Evolutionary conservation across 2,329 filamentous ascomycete genomes (phyloP), one percentile per base, ranked within the genome.

Genomic region (Pseudocercospora ulei): DNA sequence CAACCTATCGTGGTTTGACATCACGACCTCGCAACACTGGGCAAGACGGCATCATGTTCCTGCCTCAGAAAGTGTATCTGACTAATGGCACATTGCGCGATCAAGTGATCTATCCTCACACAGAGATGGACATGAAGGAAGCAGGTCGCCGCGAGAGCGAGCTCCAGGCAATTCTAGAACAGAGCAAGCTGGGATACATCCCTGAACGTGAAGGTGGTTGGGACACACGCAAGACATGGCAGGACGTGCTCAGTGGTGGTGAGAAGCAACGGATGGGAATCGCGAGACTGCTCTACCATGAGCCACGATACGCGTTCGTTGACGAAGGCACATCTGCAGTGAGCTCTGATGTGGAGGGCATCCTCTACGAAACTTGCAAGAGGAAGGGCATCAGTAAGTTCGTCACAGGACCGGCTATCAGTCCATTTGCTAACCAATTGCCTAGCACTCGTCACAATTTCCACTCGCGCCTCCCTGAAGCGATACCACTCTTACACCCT

Each of bases 171-270:
- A 75, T 92, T 2, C 72, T 98, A 3, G 83, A 94, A 40, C 81
- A 83, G 35, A 87, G 87, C 0, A 76, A 76, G 40, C 71, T 98
- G 0, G 88, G 86, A 3, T 96, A 98, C 61, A 72, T 98, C 1
- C 83, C 85, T 1, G 78, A 87, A 33, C 78, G 90, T 9, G 90
- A 98, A 67, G 90, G 90, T 24, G 90, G 90, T 8, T 96, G 86
- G 86, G 85, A 98, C 57, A 90, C 85, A 3, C 75, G 85, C 40
- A 96, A 98, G 63, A 87, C 94, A 58, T 98, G 90, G 90, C 95
- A 96, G 65, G 88, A 96, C 52, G 85, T 98, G 3, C 70, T 98
- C n/a, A 88, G 81, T 49, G 90, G 90, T 24, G 90, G 90, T 7
- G 90, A 98, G 70, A 98, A 98, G 67, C 90, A 98, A 65, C 72